phyloP scores from a whole-genome alignment of 768 basidiomycete species.

The Xerocomus brunneocitrinus region DNA sequence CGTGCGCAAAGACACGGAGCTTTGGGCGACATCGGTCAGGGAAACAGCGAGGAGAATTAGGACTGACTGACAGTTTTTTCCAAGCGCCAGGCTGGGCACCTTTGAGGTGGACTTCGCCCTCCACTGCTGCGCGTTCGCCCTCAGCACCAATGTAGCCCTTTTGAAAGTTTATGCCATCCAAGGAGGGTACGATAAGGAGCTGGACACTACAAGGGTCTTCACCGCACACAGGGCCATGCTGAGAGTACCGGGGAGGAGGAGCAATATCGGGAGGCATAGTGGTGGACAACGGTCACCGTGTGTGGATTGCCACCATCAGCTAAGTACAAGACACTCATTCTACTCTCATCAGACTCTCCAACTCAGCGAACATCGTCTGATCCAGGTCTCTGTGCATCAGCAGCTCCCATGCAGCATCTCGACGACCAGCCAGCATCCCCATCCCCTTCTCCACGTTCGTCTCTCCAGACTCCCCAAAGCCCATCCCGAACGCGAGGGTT shows the following conservation, averaged over 20 bases:
- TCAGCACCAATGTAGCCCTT: conserved; percentile 83
- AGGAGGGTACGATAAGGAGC: conserved; percentile 69
- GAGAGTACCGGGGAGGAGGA: conserved; percentile 62
- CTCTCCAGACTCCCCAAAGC: conserved; percentile 72
- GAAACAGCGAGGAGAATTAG: conserved; percentile 9
- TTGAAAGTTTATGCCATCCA: conserved; percentile 73
- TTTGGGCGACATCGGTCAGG: conserved; percentile 27
- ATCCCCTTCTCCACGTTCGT: conserved; percentile 63
- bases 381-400: conserved; percentile 72
- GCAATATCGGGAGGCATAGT: conserved; percentile 37
- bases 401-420: conserved; percentile 67
- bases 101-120: conserved; percentile 86
- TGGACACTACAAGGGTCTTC: conserved; percentile 43
- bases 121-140: conserved; percentile 75
- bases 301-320: conserved; percentile 10
- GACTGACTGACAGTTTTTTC: conserved; percentile 62
- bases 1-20: conserved; percentile 62
- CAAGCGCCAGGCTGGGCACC: conserved; percentile 54
- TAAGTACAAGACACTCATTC: conserved; percentile 36
- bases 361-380: conserved; percentile 66
- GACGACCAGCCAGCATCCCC: conserved; percentile 68
- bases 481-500: conserved; percentile 79
- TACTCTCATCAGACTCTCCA: conserved; percentile 74
- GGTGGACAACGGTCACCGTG: neutral
- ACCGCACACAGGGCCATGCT: conserved; percentile 31